Base-by-base conservation (phyloP, 345 rosid genomes). In the Eucalyptus cloeziana region DNA sequence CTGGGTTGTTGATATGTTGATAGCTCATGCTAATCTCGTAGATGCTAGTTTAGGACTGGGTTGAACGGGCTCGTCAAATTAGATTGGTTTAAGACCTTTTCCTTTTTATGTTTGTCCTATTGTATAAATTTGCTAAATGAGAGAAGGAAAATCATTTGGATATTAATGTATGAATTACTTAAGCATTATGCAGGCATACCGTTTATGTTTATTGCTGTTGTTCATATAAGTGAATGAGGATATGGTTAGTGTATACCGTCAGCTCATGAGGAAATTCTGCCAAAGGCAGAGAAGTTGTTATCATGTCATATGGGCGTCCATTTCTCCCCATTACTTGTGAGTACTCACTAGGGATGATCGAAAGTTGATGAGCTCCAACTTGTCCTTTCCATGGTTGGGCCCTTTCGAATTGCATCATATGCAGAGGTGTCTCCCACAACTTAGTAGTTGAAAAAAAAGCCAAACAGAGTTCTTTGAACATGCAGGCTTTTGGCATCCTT, bases 401-500 rank as follows among this genome's bases (percentile, higher is more conserved):
- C 27, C 45, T 76, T 76, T 76, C 8, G 5, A 21, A 37, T 37
- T 21, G 83, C 83, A 76, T 76, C 14, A 12, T 37, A 17, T 1
- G 4, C 27, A 37, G 15, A 10, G 83, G 27, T 10, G 83, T 76
- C 83, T 76, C 45, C 80, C 45, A 37, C 83, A 76, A 76, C 83
- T 76, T 37, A 76, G 83, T 21, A 76, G 56, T 49, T 67, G 87
- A 54, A 88, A 51, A 51, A 87, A 37, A 88, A 60, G 40, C 86
- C 86, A 49, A 47, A 15, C 17, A 87, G 40, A 86, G 54, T 30
- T 67, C n/a, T 64, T 83, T 24, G 40, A 71, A 60, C 85, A 30
- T 45, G 19, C 88, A 95, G 97, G 97, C 40, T 96, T 94, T 91
- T 93, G 95, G 95, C 89, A 92, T 90, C 95, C 97, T 21, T 94